Evolutionary conservation across 1,284 basidiomycete species (phyloP).

Genomic region (Puccinia horiana): DNA sequence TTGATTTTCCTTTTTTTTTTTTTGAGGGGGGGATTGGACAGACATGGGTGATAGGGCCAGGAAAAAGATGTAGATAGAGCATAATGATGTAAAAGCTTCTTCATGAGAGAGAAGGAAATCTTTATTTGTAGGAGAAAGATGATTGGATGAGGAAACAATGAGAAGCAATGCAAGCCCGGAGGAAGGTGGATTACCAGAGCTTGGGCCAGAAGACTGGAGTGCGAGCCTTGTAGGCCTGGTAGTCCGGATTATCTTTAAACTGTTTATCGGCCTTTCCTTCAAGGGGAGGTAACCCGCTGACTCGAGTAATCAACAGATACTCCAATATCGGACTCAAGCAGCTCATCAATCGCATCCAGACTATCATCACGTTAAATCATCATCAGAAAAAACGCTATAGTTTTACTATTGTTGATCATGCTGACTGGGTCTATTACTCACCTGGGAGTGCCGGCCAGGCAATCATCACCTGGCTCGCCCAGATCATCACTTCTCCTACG

Average conservation of each 20-base stretch:
- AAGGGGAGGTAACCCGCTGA: conserved; percentile 71
- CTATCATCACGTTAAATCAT: conserved; percentile 57
- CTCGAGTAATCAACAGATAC: conserved; percentile 63
- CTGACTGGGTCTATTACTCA: conserved; percentile 50
- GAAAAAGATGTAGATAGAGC: neutral
- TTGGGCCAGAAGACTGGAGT: conserved; percentile 51
- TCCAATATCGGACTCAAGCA: conserved; percentile 70
- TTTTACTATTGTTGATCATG: conserved; percentile 60
- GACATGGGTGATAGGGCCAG: too few relatives aligned
- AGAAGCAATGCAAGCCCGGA: too few relatives aligned
- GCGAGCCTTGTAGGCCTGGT: conserved; percentile 70
- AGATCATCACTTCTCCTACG: conserved; percentile 73
- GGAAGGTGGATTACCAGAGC: neutral
- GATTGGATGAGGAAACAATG: too few relatives aligned
- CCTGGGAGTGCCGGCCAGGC: conserved; percentile 57
- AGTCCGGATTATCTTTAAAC: conserved; percentile 68
- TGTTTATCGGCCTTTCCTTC: conserved; percentile 69
- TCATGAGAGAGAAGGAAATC: too few relatives aligned
- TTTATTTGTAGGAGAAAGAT: too few relatives aligned
- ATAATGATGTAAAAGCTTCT: too few relatives aligned
- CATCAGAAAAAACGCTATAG: conserved; percentile 48
- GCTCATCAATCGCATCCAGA: conserved; percentile 61
- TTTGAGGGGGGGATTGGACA: neutral
- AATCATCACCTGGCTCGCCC: conserved; percentile 71
- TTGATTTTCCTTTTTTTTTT: neutral